Base-by-base conservation (phyloP, 495 filamentous ascomycete species). In the Usnea hakonensis region DNA sequence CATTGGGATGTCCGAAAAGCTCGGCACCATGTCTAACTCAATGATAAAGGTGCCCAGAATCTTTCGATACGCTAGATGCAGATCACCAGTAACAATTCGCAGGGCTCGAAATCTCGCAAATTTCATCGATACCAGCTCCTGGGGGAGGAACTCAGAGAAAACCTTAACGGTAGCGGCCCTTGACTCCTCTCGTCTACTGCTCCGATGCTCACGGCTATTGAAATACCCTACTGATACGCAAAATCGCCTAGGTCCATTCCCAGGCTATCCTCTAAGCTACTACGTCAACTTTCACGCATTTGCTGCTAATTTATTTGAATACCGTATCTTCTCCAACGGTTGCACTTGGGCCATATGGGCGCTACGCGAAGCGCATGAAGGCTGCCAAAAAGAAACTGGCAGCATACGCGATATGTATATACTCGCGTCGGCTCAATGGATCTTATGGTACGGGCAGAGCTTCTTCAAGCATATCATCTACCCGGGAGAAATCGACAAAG, bases 381-480 rank as follows among this genome's bases (percentile, higher is more conserved):
- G 2, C 21, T 4, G n/a, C 28, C 6, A 19, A 57, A 44, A 28
- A 5, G n/a, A 60, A 26, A 11, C 23, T 32, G 37, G 32, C 13
- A 21, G 55, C 23, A 46, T 61, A 16, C 23, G 38, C 16, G 55
- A 30, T n/a, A 17, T 8, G 9, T 17, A 40, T 30, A 19, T 63
- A 7, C 9, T 59, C 30, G 36, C 32, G 17, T 33, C 55, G 40
- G 61, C 61, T 43, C 28, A 63, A 26, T 30, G 26, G 8, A 19
- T 50, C 13, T 30, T 63, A 10, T 60, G n/a, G 55, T 46, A 5
- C 19, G 33, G 38, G 6, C 36, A 63, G 6, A 58, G 37, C 61
- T 43, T 60, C 52, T 63, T 60, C 40, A 59, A 46, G 55, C 36
- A 46, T 11, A 53, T 63, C 35, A 8, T 50, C 36, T 37, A 30